Evolutionary conservation across 2,329 filamentous ascomycete species (phyloP), one percentile per base, ranked within the genome.

Genomic region (Emergomyces pasteurianus): DNA sequence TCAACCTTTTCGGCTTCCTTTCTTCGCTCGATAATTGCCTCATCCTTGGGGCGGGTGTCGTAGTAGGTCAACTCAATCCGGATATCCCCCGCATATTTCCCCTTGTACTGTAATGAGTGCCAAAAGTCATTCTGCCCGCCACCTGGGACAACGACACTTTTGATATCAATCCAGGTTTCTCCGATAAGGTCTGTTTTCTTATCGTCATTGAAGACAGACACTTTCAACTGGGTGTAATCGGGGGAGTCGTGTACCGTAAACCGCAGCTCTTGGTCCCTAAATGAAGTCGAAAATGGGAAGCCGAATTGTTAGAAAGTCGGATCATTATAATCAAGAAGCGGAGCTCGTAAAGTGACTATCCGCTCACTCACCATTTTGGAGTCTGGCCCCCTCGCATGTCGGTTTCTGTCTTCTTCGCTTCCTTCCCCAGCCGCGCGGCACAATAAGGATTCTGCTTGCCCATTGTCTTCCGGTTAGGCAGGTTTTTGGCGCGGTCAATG

Each of bases 381-480:
- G 94, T 97, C 76, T 99, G 94, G 49, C 94, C 94, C 65, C 94
- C 94, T 71, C 94, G 83, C 68, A 92, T 86, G 75, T 99, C 94
- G 4, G 92, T 96, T 47, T 88, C 87, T 2, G 94, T 99, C 81
- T 96, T 96, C 79, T 95, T 95, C 55, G 94, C 94, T 76, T 97
- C 92, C 75, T 99, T 99, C 40, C 92, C 94, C 53, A 99, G 78
- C 59, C 94, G 83, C 38, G 91, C 92, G 43, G 94, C 94, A 75
- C 92, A 96, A 75, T 97, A 99, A 0, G 94, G 92, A 72, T 97
- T 92, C 78, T 99, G 94, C 77, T 99, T 99, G 60, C 94, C 94
- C 80, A 99, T 96, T 6, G 91, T 94, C 79, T 95, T 95, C 67
- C 91, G 80, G 77, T 99, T 99, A 58, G 94, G 94, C 67, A 99